A percentile compares a stretch with the other conserved stretches of the same genome.
Evolutionary conservation across 106 monocot species (phyloP).

Genomic region (Amphibolis antarctica): DNA sequence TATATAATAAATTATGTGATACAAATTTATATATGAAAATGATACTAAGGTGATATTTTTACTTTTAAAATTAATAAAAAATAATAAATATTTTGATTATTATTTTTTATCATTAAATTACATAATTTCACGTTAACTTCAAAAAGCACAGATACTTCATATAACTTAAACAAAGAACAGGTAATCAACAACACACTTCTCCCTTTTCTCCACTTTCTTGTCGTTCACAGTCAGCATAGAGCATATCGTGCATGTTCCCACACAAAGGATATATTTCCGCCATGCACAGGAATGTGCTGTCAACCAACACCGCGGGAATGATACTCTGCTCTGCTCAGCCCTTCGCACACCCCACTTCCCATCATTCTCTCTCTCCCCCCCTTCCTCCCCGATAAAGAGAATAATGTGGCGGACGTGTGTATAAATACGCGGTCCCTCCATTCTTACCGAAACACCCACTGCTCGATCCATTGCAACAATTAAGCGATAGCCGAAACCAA

Average conservation of each 20-base stretch:
- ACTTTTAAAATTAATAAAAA: too few species aligned
- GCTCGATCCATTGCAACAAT: neutral
- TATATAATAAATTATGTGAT: too few species aligned
- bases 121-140: too few species aligned
- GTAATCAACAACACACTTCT: neutral
- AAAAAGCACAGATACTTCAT: too few species aligned
- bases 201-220: neutral
- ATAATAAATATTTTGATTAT: too few species aligned
- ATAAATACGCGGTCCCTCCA: conserved; percentile 22
- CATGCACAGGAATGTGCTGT: conserved; percentile 96
- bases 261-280: conserved; percentile 39
- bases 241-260: neutral
- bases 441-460: conserved; percentile 14
- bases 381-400: neutral
- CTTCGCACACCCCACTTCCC: conserved; percentile 3
- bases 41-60: too few species aligned
- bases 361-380: too few species aligned
- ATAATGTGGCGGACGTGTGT: conserved; percentile 1
- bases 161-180: neutral
- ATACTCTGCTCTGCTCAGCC: conserved; percentile 10
- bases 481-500: neutral
- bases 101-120: too few species aligned
- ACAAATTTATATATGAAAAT: too few species aligned
- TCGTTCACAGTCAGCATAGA: neutral
- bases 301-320: conserved; percentile 26